These are phyloP conservation scores for Phytophthora nicotianae DNA, from an alignment of 352 stramenopile species.

Conservation along the genomic window DNA sequence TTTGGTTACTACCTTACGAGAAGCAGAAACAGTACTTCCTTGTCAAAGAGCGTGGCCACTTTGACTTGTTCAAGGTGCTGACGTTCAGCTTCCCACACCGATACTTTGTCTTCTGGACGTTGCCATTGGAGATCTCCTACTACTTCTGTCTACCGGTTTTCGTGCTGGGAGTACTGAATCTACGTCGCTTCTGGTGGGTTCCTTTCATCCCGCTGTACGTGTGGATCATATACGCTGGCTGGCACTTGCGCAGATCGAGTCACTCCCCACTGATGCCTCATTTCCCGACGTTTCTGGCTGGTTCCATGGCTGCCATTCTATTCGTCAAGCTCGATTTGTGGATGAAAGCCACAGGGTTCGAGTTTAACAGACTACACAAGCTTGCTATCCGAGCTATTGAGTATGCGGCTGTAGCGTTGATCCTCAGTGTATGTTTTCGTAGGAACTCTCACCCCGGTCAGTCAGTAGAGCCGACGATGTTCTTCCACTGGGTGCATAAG, in stretches of 20 bases:
- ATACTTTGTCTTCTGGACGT: slow-evolving; percentile 61
- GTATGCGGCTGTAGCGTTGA: slow-evolving; percentile 19
- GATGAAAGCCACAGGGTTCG: slow-evolving; percentile 28
- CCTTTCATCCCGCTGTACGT: slow-evolving; percentile 33
- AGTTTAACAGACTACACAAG: slow-evolving; percentile 26
- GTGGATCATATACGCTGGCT: slow-evolving; percentile 36
- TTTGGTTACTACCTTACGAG: slow-evolving; percentile 42
- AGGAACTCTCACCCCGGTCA: slow-evolving; percentile 15
- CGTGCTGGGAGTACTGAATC: slow-evolving; percentile 27
- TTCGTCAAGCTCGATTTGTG: slow-evolving; percentile 34
- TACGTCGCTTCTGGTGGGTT: slow-evolving; percentile 44
- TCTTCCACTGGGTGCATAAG: slow-evolving; percentile 46
- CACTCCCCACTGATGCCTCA: slow-evolving; percentile 38
- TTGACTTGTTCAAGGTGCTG: slow-evolving; percentile 49
- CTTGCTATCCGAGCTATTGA: slow-evolving; percentile 32
- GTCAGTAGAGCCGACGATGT: slow-evolving; percentile 28
- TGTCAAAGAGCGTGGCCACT: slow-evolving; percentile 38
- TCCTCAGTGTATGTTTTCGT: slow-evolving; percentile 41
- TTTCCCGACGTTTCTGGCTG: slow-evolving; percentile 46
- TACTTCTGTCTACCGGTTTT: slow-evolving; percentile 53
- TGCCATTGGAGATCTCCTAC: slow-evolving; percentile 57
- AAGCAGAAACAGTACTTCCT: slow-evolving; percentile 38
- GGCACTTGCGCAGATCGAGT: slow-evolving; percentile 26
- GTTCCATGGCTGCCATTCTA: slow-evolving; percentile 46
- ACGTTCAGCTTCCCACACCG: slow-evolving; percentile 41